Evolutionary conservation across 2,329 filamentous ascomycete species (phyloP).

Genomic region (Simplicillium aogashimaense): DNA sequence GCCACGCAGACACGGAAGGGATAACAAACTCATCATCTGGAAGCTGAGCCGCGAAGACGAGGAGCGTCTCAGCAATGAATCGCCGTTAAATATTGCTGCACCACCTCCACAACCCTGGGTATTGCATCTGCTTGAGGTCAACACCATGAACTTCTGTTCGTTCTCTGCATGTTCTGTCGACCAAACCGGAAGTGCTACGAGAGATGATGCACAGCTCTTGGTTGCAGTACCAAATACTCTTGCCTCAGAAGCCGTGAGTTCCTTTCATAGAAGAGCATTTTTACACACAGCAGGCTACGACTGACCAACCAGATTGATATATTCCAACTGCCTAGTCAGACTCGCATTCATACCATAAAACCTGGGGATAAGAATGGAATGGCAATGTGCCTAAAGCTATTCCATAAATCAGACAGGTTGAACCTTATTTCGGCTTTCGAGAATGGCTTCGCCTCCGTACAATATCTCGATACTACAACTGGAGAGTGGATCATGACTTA

Average conservation of each 20-base stretch:
- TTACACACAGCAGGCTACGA: no score
- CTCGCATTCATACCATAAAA: constrained; percentile 50
- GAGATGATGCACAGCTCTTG: constrained; percentile 36
- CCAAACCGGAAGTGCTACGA: constrained; percentile 11
- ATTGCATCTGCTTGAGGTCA: constrained; percentile 74
- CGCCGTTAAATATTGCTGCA: constrained; percentile 58
- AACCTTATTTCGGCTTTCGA: constrained; percentile 74
- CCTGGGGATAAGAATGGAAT: constrained; percentile 55
- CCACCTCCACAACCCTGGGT: constrained; percentile 65
- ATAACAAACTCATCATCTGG: constrained; percentile 83
- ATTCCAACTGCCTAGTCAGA: constrained; percentile 68
- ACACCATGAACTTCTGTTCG: constrained; percentile 90
- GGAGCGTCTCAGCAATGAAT: constrained; percentile 48
- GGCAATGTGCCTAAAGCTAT: constrained; percentile 73
- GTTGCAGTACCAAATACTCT: constrained; percentile 75
- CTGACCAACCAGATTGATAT: constrained; percentile 56
- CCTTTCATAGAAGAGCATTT: neutral
- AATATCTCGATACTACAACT: constrained; percentile 34
- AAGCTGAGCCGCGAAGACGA: constrained; percentile 55
- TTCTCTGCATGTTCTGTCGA: constrained; percentile 51
- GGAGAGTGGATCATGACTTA: constrained; percentile 47
- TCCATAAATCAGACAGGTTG: constrained; percentile 39
- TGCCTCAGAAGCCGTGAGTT: constrained; percentile 56
- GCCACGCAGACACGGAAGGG: constrained; percentile 67
- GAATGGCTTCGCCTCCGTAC: constrained; percentile 65